Percentiles rank a stretch among this genome's conserved stretches.
Conservation (phyloP, 2,329 filamentous ascomycete species). For the Furcasterigmium sp. region DNA sequence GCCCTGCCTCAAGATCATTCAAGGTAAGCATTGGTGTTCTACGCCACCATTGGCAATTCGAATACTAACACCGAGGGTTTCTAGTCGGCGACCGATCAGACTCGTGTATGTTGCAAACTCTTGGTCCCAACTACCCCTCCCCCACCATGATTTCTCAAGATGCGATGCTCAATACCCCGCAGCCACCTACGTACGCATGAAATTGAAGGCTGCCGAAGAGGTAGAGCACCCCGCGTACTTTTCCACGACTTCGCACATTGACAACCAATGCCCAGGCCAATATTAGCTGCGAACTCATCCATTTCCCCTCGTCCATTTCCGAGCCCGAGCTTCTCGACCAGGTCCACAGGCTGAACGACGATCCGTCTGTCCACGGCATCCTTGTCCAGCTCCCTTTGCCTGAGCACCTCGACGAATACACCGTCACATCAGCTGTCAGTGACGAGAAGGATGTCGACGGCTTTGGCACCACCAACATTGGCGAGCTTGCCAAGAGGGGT, state of each 20-base stretch:
- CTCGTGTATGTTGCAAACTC: constrained; percentile 60
- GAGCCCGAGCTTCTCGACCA: constrained; percentile 83
- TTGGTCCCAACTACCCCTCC: constrained; percentile 11
- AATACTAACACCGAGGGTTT: constrained; percentile 6
- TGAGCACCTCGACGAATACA: constrained; percentile 83
- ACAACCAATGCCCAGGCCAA: no score
- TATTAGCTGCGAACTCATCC: constrained; percentile 81
- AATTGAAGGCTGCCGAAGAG: constrained; percentile 93
- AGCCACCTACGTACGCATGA: constrained; percentile 99
- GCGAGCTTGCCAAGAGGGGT: constrained; percentile 92
- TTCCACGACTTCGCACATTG: no score
- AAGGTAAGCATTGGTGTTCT: constrained; percentile 53
- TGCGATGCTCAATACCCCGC: constrained; percentile 24
- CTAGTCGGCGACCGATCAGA: constrained; percentile 83
- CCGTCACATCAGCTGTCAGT: constrained; percentile 81
- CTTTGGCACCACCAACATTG: constrained; percentile 90
- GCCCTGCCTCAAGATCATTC: constrained; percentile 89
- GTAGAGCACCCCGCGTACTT: constrained; percentile 34
- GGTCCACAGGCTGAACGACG: constrained; percentile 79
- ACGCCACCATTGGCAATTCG: constrained; percentile 7
- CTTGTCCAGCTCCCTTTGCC: constrained; percentile 91
- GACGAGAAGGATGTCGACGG: constrained; percentile 98
- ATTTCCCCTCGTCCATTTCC: constrained; percentile 74
- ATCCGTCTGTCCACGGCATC: constrained; percentile 81
- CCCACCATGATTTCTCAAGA: constrained; percentile 11